phyloP scores from a whole-genome alignment of 2,329 filamentous ascomycete species.

The Amphichorda felina region DNA sequence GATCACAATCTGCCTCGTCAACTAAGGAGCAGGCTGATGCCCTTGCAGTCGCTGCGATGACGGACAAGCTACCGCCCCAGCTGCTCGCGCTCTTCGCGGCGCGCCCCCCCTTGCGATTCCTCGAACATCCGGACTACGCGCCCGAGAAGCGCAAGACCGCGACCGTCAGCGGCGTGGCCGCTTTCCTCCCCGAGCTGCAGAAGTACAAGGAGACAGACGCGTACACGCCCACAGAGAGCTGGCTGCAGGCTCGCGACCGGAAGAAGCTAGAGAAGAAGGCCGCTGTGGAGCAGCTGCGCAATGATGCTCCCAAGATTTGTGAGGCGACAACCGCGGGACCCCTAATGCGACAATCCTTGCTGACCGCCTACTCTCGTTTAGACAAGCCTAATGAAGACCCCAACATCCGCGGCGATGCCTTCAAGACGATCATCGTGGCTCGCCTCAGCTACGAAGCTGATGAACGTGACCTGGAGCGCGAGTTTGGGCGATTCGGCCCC shows the following conservation, averaged over 20 bases:
- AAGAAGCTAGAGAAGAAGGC: constrained; percentile 71
- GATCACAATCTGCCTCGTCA: too few species aligned
- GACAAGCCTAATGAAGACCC: constrained; percentile 76
- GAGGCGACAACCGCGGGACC: constrained; percentile 7
- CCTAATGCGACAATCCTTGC: neutral
- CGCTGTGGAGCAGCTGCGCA: constrained; percentile 48
- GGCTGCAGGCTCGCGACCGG: constrained; percentile 78
- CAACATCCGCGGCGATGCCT: constrained; percentile 85
- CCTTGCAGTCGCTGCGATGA: constrained; percentile 47
- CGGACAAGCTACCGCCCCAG: constrained; percentile 89
- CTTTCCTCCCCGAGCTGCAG: constrained; percentile 61
- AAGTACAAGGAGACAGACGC: constrained; percentile 68
- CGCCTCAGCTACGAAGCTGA: constrained; percentile 83
- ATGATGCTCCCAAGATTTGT: constrained; percentile 56
- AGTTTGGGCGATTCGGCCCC: constrained; percentile 86
- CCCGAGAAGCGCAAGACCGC: constrained; percentile 72
- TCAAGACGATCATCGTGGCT: constrained; percentile 88
- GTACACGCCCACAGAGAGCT: constrained; percentile 80
- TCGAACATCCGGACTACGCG: constrained; percentile 70
- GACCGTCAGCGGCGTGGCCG: constrained; percentile 59
- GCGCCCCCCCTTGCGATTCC: constrained; percentile 81
- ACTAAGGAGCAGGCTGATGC: neutral
- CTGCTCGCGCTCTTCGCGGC: constrained; percentile 90
- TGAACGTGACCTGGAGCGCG: constrained; percentile 80
- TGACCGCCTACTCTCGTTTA: constrained; percentile 23